phyloP scores from a whole-genome alignment of 345 rosid genomes.

The Ceriops zippeliana region DNA sequence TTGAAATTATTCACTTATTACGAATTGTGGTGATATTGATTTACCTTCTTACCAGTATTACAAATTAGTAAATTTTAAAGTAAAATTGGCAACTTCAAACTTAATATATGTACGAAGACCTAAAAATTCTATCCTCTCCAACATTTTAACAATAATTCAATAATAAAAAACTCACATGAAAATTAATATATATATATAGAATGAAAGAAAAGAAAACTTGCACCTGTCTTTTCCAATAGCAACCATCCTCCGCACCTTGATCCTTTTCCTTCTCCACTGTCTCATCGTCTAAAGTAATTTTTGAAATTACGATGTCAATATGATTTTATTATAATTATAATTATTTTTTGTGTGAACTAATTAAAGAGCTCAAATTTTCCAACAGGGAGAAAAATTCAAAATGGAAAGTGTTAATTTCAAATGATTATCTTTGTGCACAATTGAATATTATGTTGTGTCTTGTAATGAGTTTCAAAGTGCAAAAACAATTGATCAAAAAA shows the following conservation, averaged over 20 bases:
- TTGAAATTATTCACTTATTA: too few relatives aligned
- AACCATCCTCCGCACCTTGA: neutral
- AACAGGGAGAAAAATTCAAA: slow-evolving; percentile 2
- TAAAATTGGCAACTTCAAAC: too few relatives aligned
- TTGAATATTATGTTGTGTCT: neutral
- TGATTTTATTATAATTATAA: too few relatives aligned
- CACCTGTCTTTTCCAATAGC: neutral
- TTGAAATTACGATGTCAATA: neutral
- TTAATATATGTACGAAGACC: too few relatives aligned
- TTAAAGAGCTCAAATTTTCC: neutral
- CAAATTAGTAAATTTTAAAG: too few relatives aligned
- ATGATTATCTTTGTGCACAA: slow-evolving; percentile 12
- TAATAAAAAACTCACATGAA: too few relatives aligned
- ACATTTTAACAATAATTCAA: too few relatives aligned
- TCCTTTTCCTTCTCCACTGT: neutral
- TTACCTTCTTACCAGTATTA: too few relatives aligned
- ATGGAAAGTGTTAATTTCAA: slow-evolving; percentile 20
- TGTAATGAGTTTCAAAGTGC: slow-evolving; percentile 17
- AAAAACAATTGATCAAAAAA: slow-evolving; percentile 10
- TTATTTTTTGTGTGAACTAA: neutral
- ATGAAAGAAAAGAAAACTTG: too few relatives aligned
- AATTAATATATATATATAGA: too few relatives aligned
- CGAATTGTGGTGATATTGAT: too few relatives aligned
- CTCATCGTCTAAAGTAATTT: neutral
- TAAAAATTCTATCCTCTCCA: too few relatives aligned